phyloP scores from a whole-genome alignment of 1,139 yeast species.

The Geotrichum europaeum region DNA sequence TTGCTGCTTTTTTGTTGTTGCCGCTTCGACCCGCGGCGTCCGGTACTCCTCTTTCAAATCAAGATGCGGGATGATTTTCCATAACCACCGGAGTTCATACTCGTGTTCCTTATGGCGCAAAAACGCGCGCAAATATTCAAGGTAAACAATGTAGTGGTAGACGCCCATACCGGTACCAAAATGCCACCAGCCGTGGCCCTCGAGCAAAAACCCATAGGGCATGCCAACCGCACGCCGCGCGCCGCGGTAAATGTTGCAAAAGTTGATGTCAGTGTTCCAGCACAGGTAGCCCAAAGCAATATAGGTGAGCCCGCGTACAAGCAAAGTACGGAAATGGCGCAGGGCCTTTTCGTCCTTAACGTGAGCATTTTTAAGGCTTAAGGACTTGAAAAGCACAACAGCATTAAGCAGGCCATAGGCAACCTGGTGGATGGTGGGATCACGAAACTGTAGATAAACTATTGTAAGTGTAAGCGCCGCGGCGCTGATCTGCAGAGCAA shows the following conservation, averaged over 20 bases:
- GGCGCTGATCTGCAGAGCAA: slow-evolving; percentile 32
- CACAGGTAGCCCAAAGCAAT: slow-evolving; percentile 69
- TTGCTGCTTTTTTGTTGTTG: background rate
- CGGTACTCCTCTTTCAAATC: slow-evolving; percentile 18
- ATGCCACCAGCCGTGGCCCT: slow-evolving; percentile 99
- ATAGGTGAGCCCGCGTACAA: slow-evolving; percentile 54
- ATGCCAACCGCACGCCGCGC: slow-evolving; percentile 65
- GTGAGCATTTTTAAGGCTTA: slow-evolving; percentile 44
- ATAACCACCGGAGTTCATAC: slow-evolving; percentile 49
- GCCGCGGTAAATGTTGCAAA: slow-evolving; percentile 57
- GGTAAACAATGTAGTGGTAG: slow-evolving; percentile 53
- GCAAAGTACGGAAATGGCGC: slow-evolving; percentile 46
- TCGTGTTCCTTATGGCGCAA: slow-evolving; percentile 45
- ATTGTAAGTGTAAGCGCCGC: slow-evolving; percentile 54
- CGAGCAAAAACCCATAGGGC: slow-evolving; percentile 83
- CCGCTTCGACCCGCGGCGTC: background rate
- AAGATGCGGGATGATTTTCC: slow-evolving; percentile 43
- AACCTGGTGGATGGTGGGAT: slow-evolving; percentile 85
- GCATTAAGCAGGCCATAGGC: slow-evolving; percentile 64
- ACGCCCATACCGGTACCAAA: slow-evolving; percentile 77
- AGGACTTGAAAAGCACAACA: slow-evolving; percentile 53
- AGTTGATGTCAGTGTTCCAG: slow-evolving; percentile 82
- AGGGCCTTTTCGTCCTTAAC: slow-evolving; percentile 47
- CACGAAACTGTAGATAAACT: slow-evolving; percentile 57
- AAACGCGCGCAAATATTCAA: slow-evolving; percentile 63